Evolutionary conservation across 2,329 filamentous ascomycete genomes (phyloP).

Genomic region (Microthyrium microscopicum): DNA sequence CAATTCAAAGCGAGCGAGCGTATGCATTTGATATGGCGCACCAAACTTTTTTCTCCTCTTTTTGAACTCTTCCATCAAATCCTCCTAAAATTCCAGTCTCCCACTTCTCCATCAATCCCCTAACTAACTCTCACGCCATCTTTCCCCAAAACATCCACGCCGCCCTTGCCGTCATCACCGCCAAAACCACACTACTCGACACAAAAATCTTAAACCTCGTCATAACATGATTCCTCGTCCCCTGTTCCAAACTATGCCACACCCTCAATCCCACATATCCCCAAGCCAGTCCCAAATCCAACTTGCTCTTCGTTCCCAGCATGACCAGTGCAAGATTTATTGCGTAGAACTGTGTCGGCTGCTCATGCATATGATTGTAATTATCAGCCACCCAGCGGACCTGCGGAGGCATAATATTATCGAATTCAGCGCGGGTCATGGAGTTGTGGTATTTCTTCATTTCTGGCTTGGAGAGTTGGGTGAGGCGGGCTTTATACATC

Average conservation of each 20-base stretch:
- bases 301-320: slow-evolving; percentile 11
- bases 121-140: too few relatives aligned
- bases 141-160: too few relatives aligned
- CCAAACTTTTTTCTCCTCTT: too few relatives aligned
- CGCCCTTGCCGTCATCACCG: slow-evolving; percentile 16
- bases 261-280: slow-evolving; percentile 24
- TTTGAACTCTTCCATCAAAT: too few relatives aligned
- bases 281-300: slow-evolving; percentile 24
- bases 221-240: slow-evolving; percentile 21
- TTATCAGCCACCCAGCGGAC: slow-evolving; percentile 25
- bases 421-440: too few relatives aligned
- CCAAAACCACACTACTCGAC: slow-evolving; percentile 16
- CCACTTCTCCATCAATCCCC: too few relatives aligned
- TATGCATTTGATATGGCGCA: too few relatives aligned
- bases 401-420: slow-evolving; percentile 11
- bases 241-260: slow-evolving; percentile 25
- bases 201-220: slow-evolving; percentile 20
- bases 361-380: slow-evolving; percentile 27
- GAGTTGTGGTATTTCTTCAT: too few relatives aligned
- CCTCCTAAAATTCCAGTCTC: too few relatives aligned
- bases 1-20: too few relatives aligned
- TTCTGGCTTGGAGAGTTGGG: slow-evolving; percentile 1
- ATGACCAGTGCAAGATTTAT: slow-evolving; percentile 16
- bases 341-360: slow-evolving; percentile 30
- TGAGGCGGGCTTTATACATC: too few relatives aligned